Percentiles rank a stretch among this genome's conserved stretches.
These are phyloP conservation scores for Rhodotorula taiwanensis DNA, from an alignment of 768 basidiomycete species.

Conservation along the genomic window DNA sequence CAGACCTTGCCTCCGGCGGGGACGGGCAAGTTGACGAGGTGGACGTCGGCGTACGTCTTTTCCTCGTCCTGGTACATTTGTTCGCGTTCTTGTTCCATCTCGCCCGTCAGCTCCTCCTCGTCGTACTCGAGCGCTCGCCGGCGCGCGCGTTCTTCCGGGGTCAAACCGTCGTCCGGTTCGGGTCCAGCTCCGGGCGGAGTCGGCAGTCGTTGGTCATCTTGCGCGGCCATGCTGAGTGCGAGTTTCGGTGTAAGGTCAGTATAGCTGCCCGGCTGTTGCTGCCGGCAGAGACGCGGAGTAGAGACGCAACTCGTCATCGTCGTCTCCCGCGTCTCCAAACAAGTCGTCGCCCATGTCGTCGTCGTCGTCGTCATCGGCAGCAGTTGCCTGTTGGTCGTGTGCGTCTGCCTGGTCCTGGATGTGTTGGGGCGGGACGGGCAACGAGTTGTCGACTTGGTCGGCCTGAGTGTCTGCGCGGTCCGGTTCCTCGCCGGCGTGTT, in stretches of 20 bases:
- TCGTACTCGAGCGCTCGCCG: conserved; percentile 44
- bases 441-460: not conserved
- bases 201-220: not conserved
- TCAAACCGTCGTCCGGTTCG: conserved; percentile 53
- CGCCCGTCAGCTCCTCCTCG: conserved; percentile 39
- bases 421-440: not conserved
- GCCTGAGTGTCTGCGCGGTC: not conserved
- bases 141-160: conserved; percentile 41
- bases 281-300: too few relatives aligned
- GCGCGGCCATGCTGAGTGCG: not conserved
- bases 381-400: too few relatives aligned
- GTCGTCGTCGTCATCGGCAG: conserved; percentile 12
- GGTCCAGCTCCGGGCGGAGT: conserved; percentile 5
- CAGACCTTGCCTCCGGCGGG: conserved; percentile 54
- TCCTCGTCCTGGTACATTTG: conserved; percentile 20
- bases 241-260: too few relatives aligned
- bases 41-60: conserved; percentile 51
- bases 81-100: conserved; percentile 8
- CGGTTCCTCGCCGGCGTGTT: not conserved
- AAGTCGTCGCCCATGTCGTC: conserved; percentile 24
- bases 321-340: conserved; percentile 25
- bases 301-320: conserved; percentile 26
- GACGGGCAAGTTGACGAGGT: conserved; percentile 60
- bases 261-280: too few relatives aligned
- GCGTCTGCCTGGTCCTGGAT: not conserved